A percentile compares a stretch with the other conserved stretches of the same genome.
Conservation (phyloP, 306 rosid species). For the Prinsepia uniflora region DNA sequence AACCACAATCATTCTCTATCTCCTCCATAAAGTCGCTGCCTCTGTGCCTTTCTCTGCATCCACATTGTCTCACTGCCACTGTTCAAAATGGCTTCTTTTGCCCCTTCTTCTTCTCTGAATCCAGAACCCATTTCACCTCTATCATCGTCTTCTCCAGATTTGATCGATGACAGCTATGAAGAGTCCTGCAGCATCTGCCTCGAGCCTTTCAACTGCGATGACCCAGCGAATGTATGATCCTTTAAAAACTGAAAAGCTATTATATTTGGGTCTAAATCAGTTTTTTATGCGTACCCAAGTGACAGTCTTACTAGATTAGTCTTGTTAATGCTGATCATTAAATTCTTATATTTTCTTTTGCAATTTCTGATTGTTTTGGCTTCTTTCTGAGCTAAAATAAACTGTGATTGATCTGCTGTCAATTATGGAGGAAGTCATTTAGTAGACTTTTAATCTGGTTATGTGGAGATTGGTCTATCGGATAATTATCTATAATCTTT, state of each 20-base stretch:
- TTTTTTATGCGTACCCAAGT: slow-evolving; percentile 5
- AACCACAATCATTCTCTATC: background rate
- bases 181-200: slow-evolving; percentile 88
- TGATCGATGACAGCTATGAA: slow-evolving; percentile 48
- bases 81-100: slow-evolving; percentile 43
- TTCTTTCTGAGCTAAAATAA: slow-evolving; percentile 1
- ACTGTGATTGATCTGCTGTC: background rate
- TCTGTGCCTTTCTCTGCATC: slow-evolving; percentile 6
- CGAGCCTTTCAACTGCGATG: slow-evolving; percentile 57
- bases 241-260: background rate
- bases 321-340: background rate
- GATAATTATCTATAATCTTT: background rate
- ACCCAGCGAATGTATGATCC: slow-evolving; percentile 69
- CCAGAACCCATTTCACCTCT: slow-evolving; percentile 18
- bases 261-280: background rate
- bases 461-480: background rate
- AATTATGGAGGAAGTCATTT: background rate
- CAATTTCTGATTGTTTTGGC: background rate
- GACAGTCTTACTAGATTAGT: background rate
- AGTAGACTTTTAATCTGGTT: background rate
- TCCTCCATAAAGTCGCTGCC: slow-evolving; percentile 12
- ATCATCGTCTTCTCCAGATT: slow-evolving; percentile 30
- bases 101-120: slow-evolving; percentile 31
- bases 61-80: background rate
- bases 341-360: background rate